Evolutionary conservation across 768 basidiomycete species (phyloP).

Genomic region (Mycena pura): DNA sequence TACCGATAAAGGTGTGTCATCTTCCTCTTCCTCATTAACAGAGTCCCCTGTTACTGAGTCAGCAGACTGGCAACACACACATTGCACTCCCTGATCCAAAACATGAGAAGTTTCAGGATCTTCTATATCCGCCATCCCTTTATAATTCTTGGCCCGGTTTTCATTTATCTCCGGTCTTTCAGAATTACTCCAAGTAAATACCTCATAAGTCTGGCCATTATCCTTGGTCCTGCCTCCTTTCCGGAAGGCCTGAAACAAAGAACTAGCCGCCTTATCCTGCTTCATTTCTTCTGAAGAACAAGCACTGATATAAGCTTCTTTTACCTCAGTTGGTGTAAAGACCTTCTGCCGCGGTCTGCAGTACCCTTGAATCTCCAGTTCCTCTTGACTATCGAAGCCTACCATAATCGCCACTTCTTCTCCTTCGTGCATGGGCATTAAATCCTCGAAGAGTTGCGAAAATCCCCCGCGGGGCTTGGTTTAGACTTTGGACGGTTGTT

Average conservation of each 20-base stretch:
- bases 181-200: too few species aligned
- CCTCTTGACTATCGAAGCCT: neutral
- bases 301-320: neutral
- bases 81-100: too few species aligned
- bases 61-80: too few species aligned
- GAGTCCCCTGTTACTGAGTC: too few species aligned
- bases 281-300: neutral
- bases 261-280: neutral
- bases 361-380: neutral
- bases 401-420: neutral
- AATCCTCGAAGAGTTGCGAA: neutral
- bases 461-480: too few species aligned
- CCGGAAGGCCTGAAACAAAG: neutral
- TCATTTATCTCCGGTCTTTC: too few species aligned
- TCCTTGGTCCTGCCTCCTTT: neutral
- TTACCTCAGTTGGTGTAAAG: neutral
- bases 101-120: too few species aligned
- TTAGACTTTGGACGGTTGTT: too few species aligned
- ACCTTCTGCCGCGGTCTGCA: neutral
- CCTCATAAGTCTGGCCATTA: too few species aligned
- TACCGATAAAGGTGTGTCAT: neutral
- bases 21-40: too few species aligned
- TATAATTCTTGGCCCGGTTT: too few species aligned
- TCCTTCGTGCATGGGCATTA: neutral
- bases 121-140: too few species aligned